phyloP scores from a whole-genome alignment of 2,329 filamentous ascomycete genomes.

The Canariomyces notabilis region DNA sequence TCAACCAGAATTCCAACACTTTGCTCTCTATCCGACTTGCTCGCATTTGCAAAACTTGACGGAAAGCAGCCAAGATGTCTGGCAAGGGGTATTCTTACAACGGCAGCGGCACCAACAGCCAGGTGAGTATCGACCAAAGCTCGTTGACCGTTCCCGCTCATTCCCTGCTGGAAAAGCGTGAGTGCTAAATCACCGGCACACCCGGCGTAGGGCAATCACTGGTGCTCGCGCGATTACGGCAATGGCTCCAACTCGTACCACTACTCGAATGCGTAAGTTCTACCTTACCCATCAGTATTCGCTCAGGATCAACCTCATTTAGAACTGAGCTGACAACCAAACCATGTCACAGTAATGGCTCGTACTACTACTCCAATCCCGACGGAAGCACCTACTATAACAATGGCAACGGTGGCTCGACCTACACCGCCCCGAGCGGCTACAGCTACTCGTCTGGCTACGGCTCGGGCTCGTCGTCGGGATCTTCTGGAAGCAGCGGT shows the following conservation, averaged over 20 bases:
- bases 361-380: conserved; percentile 69
- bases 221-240: conserved; percentile 24
- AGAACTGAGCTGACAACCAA: not conserved
- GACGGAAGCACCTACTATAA: conserved; percentile 67
- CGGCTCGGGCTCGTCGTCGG: conserved; percentile 12
- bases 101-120: conserved; percentile 22
- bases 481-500: conserved; percentile 1
- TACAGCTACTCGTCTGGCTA: conserved; percentile 14
- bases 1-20: not conserved
- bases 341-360: conserved; percentile 44
- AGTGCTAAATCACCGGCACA: too few species aligned
- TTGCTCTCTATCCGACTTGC: not conserved
- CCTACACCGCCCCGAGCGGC: conserved; percentile 55
- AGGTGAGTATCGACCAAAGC: conserved; percentile 5
- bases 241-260: conserved; percentile 53
- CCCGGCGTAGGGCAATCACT: conserved; percentile 26
- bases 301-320: not conserved
- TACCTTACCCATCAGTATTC: not conserved
- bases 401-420: conserved; percentile 50
- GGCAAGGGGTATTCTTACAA: conserved; percentile 22
- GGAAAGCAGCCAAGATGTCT: conserved; percentile 18
- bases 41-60: not conserved
- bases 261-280: conserved; percentile 53
- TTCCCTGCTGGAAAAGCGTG: too few species aligned
- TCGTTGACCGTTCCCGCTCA: not conserved